Conservation (phyloP, 495 filamentous ascomycete genomes). For the Penicillium alfredii region DNA sequence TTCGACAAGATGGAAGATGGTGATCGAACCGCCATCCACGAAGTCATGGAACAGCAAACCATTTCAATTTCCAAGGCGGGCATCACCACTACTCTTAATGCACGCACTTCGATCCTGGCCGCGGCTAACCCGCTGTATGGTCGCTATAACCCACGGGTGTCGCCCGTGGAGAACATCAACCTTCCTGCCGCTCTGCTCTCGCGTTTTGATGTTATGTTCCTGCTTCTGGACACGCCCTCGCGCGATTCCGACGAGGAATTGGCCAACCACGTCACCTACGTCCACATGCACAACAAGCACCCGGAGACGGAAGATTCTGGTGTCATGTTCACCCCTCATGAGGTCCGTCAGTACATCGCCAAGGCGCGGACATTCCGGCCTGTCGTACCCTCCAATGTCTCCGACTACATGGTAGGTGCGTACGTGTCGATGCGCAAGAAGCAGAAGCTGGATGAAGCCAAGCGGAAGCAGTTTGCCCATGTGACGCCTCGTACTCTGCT, state of each 20-base stretch:
- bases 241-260: slow-evolving; percentile 86
- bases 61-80: slow-evolving; percentile 98
- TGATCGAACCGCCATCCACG: slow-evolving; percentile 95
- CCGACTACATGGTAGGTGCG: slow-evolving; percentile 92
- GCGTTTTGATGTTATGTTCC: slow-evolving; percentile 93
- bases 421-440: slow-evolving; percentile 89
- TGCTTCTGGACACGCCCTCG: slow-evolving; percentile 88
- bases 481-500: slow-evolving; percentile 89
- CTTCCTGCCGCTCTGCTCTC: slow-evolving; percentile 91
- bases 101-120: slow-evolving; percentile 93
- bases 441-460: slow-evolving; percentile 81
- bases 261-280: slow-evolving; percentile 91
- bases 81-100: slow-evolving; percentile 93
- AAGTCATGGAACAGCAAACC: slow-evolving; percentile 99
- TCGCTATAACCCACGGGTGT: slow-evolving; percentile 94
- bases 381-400: slow-evolving; percentile 71
- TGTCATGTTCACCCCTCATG: slow-evolving; percentile 79
- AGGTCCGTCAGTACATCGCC: slow-evolving; percentile 93
- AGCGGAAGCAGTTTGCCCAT: slow-evolving; percentile 85
- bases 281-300: slow-evolving; percentile 95
- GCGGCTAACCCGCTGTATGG: slow-evolving; percentile 97
- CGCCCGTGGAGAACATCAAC: slow-evolving; percentile 98
- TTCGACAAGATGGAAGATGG: slow-evolving; percentile 99
- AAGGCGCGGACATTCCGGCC: slow-evolving; percentile 86
- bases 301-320: slow-evolving; percentile 64